Evolutionary conservation across 176 grass and related monocot genomes (phyloP), one percentile per base, ranked within the genome.

Genomic region (Carex parvula): DNA sequence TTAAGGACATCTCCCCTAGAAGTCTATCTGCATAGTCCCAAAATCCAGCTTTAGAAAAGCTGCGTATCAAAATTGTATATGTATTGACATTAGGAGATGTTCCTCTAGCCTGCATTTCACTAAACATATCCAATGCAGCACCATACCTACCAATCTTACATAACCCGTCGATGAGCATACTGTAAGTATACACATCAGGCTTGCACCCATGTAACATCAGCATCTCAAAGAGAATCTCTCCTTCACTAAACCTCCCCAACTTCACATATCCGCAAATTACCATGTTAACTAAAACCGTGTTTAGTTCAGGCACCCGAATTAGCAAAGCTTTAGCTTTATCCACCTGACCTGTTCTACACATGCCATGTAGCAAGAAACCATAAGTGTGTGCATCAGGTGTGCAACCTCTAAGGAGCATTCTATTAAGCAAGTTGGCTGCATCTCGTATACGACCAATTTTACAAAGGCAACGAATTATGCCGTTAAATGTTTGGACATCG

Each of bases 201-300:
- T 76, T 76, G 81, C 71, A 91, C 26, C 89, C 91, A 75, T 88
- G 89, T 46, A 62, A 78, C 48, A 87, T 60, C 89, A 98, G 92
- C 70, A 65, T 89, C 16, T 85, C 81, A 84, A 94, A 93, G 61
- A 98, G 52, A 77, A 87, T 85, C 6, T 67, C 88, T 1, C 92
- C 92, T 81, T 94, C 91, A n/a, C 29, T 52, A 79, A 93, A 84
- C 59, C 86, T 94, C 48, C 92, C 86, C 12, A 83, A 70, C 3
- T 24, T 61, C 59, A 94, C 72, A 53, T 77, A 98, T 0, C 95
- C 95, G 1, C 89, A 86, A 44, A 98, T 93, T 67, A 98, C 92
- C 5, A 79, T 94, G 85, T 94, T 98, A 84, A 98, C 88, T 81
- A 98, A 83, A 37, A 90, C 89, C 9, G 84, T 87, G 73, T 94